Evolutionary conservation across 1,284 basidiomycete genomes (phyloP), one percentile per base, ranked within the genome.

Genomic region (Trichosporon sp.): DNA sequence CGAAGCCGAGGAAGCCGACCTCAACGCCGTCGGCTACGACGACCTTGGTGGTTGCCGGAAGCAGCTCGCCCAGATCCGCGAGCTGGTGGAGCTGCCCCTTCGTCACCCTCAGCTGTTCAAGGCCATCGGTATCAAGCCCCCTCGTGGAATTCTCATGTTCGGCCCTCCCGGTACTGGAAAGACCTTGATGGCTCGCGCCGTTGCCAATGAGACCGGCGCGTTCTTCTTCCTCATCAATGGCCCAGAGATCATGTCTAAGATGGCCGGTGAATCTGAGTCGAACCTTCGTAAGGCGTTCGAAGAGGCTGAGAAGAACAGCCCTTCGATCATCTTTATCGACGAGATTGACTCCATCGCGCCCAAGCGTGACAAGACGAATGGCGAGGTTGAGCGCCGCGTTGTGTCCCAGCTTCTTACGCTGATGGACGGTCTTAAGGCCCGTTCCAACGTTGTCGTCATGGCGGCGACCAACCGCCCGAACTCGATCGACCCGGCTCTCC

Each of bases 211-310:
- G 82, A 99, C 95, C 31, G 95, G 96, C 61, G 96, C 96, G 21
- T 99, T 99, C 87, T 99, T 99, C 86, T 99, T 99, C 88, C 84
- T 98, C 64, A 99, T 99, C 83, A 99, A 98, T 76, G 95, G 96
- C 67, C 96, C 95, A 57, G 96, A 99, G 81, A 98, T 99, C 80
- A 99, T 99, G 95, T 93, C 91, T 76, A 99, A 97, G 84, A 97
- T 97, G 95, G 95, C 95, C 64, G 95, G 95, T 75, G 96, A 99
- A 83, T 91, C 88, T 76, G 96, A 99, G 81, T 94, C 91, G 71
- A 99, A 99, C 81, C 83, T 99, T 66, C 85, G 96, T 70, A 98
- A 99, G 81, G 95, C 95, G 6, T 99, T 99, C 80, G 95, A 98
- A 81, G 95, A 98, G 83, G 95, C 96, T 5, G 95, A 99, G 84